Conservation (phyloP, 805 yeast species). For the Candida stauntonica region DNA sequence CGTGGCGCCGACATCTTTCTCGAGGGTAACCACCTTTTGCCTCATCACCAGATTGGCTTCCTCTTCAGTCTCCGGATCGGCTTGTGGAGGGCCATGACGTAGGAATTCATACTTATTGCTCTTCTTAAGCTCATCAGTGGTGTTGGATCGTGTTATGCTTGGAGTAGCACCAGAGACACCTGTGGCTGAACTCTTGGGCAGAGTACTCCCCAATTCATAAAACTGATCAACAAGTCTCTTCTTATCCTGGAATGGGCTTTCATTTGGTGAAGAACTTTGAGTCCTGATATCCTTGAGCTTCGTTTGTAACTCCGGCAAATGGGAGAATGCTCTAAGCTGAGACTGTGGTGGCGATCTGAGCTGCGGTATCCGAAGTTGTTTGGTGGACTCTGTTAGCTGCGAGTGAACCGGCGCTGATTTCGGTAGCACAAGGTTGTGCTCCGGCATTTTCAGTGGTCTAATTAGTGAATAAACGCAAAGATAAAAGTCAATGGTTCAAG, state of each 20-base stretch:
- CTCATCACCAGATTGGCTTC: neutral
- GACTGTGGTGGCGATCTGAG: constrained; percentile 7
- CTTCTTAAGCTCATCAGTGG: constrained; percentile 3
- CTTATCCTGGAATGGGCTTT: constrained; percentile 7
- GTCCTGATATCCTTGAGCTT: neutral
- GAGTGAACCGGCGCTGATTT: constrained; percentile 20
- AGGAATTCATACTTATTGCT: neutral
- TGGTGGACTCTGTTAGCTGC: constrained; percentile 13
- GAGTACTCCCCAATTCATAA: constrained; percentile 10
- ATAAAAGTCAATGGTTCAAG: neutral
- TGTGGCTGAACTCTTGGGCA: constrained; percentile 1
- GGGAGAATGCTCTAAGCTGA: neutral
- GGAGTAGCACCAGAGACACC: constrained; percentile 3
- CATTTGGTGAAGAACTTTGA: neutral
- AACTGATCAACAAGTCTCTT: constrained; percentile 21
- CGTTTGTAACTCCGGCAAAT: constrained; percentile 7
- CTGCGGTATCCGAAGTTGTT: constrained; percentile 15
- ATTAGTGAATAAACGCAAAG: neutral
- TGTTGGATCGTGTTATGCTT: constrained; percentile 7
- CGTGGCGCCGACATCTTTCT: neutral
- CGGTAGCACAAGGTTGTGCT: constrained; percentile 3
- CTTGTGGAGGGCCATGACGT: neutral
- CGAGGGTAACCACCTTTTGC: constrained; percentile 1
- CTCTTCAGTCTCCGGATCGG: neutral
- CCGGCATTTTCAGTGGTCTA: neutral